Evolutionary conservation across 495 filamentous ascomycete genomes (phyloP), one percentile per base, ranked within the genome.

Genomic region (Trichoderma gamsii): DNA sequence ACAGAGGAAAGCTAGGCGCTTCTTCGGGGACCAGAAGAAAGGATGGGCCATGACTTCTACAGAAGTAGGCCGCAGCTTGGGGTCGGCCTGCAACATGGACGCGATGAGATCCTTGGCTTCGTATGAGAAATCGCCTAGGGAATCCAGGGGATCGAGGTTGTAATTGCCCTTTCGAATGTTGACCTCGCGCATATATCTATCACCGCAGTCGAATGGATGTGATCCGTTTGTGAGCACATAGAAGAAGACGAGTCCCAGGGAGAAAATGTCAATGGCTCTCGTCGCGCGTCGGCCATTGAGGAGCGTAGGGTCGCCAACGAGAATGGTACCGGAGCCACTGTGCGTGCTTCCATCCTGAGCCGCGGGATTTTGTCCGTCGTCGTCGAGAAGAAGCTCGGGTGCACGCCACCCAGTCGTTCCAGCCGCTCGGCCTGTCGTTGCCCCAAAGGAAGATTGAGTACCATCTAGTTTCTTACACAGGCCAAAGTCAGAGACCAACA

Each of bases 381-480:
- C 92, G 72, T 93, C 90, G 29, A 92, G 82, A 52, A 99, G 87
- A 2, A 99, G 84, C 76, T 99, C 95, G 0, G 96, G 95, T 3
- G 95, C 95, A 51, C 94, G 90, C 95, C 95, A 99, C 35, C 95
- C 95, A 41, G 90, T 90, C 1, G 95, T 99, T 27, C 95, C 95
- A 41, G 92, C 92, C 16, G 93, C 93, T 72, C 97, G 93, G 13
- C 92, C 92, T 2, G 94, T 98, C 4, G 95, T 96, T 9, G 93
- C 92, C 23, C 93, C 89, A 76, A 98, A 93, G 0, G 95, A 98
- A 64, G 92, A 97, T 72, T 93, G 92, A 61, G 96, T 93, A 67
- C 90, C 92, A 67, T 97, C 95, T n/a, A 99, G 79, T 73, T 97
- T 97, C 83, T 98, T 98, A 78, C 95, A 98, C 23, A 99, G 85